A percentile compares a stretch with the other conserved stretches of the same genome.
Evolutionary conservation across 495 filamentous ascomycete genomes (phyloP).

Genomic region (Aspergillus coremiiformis): DNA sequence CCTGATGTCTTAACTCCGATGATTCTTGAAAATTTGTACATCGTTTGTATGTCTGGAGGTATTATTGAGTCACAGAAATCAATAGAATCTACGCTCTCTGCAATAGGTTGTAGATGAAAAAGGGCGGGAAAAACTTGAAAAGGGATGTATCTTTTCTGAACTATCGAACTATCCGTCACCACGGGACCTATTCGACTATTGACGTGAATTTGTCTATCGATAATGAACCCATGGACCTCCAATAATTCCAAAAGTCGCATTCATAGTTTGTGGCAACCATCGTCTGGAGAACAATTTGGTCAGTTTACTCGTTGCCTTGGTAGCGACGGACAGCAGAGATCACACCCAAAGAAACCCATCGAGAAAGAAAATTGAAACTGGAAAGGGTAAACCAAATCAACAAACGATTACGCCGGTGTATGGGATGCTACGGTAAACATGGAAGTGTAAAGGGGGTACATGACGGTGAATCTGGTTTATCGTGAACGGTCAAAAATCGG

Average conservation of each 20-base stretch:
- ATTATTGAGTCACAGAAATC: too few species aligned
- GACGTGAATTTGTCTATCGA: neutral
- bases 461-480: conserved; percentile 54
- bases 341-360: neutral
- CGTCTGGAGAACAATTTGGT: neutral
- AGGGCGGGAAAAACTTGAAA: conserved; percentile 1
- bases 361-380: conserved; percentile 1
- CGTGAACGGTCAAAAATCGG: conserved; percentile 34
- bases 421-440: conserved; percentile 32
- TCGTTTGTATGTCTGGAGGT: neutral
- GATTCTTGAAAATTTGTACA: neutral
- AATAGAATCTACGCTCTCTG: too few species aligned
- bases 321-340: neutral
- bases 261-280: neutral
- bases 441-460: conserved; percentile 38
- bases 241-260: neutral
- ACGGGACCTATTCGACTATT: conserved; percentile 7
- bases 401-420: conserved; percentile 41
- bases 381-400: conserved; percentile 26
- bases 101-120: neutral
- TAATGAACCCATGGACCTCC: neutral
- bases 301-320: neutral
- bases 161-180: conserved; percentile 9
- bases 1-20: neutral
- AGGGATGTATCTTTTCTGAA: conserved; percentile 9